A percentile compares a stretch with the other conserved stretches of the same genome.
These are phyloP conservation scores for Mangifera indica DNA, from an alignment of 345 rosid species.

Conservation along the genomic window DNA sequence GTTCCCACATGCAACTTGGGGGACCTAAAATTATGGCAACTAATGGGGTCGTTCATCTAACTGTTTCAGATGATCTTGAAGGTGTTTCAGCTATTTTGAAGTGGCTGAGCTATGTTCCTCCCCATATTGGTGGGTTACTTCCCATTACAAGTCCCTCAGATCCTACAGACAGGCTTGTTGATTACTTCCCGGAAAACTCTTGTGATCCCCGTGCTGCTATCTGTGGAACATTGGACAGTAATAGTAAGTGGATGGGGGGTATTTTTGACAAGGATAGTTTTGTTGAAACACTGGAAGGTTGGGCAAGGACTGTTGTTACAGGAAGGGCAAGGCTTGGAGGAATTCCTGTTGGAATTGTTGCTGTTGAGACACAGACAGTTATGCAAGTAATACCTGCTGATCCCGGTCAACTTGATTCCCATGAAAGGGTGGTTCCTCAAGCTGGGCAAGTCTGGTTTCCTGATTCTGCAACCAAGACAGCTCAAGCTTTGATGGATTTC, in stretches of 20 bases:
- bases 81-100: slow-evolving; percentile 87
- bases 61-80: slow-evolving; percentile 97
- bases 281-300: slow-evolving; percentile 90
- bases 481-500: slow-evolving; percentile 96
- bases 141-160: slow-evolving; percentile 66
- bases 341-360: slow-evolving; percentile 94
- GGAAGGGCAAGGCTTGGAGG: slow-evolving; percentile 99
- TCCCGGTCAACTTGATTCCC: slow-evolving; percentile 99
- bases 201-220: slow-evolving; percentile 99
- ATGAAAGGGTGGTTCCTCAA: slow-evolving; percentile 96
- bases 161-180: slow-evolving; percentile 86
- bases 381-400: slow-evolving; percentile 99
- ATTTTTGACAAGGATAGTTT: slow-evolving; percentile 94
- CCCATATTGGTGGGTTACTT: slow-evolving; percentile 71
- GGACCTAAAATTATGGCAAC: slow-evolving; percentile 99
- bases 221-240: slow-evolving; percentile 55
- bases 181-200: slow-evolving; percentile 80
- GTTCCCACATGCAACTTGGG: slow-evolving; percentile 99
- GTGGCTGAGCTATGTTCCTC: slow-evolving; percentile 93
- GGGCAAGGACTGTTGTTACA: slow-evolving; percentile 99
- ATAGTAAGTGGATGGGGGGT: slow-evolving; percentile 91
- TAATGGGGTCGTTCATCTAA: slow-evolving; percentile 96
- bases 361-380: slow-evolving; percentile 97
- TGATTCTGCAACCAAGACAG: slow-evolving; percentile 95
- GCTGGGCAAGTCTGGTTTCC: slow-evolving; percentile 99